A percentile compares a stretch with the other conserved stretches of the same genome.
Evolutionary conservation across 2,329 filamentous ascomycete species (phyloP).

Genomic region (Nothopassalora personata): DNA sequence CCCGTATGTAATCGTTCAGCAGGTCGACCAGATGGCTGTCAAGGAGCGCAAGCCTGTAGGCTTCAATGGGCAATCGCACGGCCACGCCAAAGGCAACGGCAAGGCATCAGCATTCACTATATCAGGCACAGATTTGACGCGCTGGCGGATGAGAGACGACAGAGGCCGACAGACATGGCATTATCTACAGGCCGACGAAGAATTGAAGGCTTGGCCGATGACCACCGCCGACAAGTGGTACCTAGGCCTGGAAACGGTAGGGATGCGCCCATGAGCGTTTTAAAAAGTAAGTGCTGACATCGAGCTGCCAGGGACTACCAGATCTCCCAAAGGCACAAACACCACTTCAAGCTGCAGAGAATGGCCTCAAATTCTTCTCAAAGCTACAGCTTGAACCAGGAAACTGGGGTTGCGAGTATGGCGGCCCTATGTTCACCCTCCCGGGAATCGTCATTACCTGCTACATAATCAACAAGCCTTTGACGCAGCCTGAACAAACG

Average conservation of each 20-base stretch:
- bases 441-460: slow-evolving; percentile 79
- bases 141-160: slow-evolving; percentile 82
- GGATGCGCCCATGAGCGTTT: slow-evolving; percentile 8
- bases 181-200: slow-evolving; percentile 70
- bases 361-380: slow-evolving; percentile 83
- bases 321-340: slow-evolving; percentile 64
- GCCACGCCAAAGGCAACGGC: slow-evolving; percentile 19
- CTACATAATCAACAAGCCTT: slow-evolving; percentile 83
- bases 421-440: slow-evolving; percentile 91
- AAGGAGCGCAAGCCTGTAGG: background rate
- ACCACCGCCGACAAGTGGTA: slow-evolving; percentile 84
- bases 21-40: slow-evolving; percentile 1
- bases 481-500: slow-evolving; percentile 70
- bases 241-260: slow-evolving; percentile 71
- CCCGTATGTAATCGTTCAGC: background rate
- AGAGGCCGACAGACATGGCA: slow-evolving; percentile 88
- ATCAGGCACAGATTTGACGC: slow-evolving; percentile 62
- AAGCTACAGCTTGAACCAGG: slow-evolving; percentile 82
- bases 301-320: slow-evolving; percentile 60
- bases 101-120: slow-evolving; percentile 10
- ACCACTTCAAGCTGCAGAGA: slow-evolving; percentile 70
- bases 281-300: background rate
- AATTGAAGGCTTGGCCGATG: slow-evolving; percentile 75
- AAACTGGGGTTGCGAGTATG: slow-evolving; percentile 97
- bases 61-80: slow-evolving; percentile 6